Conservation (phyloP, 2,329 filamentous ascomycete genomes). For the Colletotrichum coccodes region DNA sequence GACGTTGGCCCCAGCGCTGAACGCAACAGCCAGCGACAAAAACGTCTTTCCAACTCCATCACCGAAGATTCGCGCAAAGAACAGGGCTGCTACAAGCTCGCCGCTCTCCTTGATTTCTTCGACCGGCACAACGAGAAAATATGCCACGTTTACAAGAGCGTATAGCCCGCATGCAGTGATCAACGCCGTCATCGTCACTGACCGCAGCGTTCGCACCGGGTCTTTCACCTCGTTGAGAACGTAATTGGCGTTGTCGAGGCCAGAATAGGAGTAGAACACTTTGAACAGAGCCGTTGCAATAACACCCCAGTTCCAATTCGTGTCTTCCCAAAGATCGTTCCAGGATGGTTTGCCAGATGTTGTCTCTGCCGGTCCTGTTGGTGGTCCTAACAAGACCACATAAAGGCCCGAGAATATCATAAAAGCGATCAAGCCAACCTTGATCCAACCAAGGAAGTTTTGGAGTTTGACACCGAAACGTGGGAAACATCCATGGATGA, state of each 20-base stretch:
- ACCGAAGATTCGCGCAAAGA: constrained; percentile 74
- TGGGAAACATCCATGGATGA: constrained; percentile 68
- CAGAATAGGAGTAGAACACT: constrained; percentile 76
- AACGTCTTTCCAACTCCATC: constrained; percentile 64
- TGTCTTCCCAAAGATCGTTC: constrained; percentile 69
- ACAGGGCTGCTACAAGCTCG: constrained; percentile 74
- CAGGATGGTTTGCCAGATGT: constrained; percentile 46
- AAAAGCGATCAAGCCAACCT: constrained; percentile 67
- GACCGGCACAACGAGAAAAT: constrained; percentile 72
- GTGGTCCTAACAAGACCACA: constrained; percentile 60
- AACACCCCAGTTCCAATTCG: constrained; percentile 75
- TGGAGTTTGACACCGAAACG: constrained; percentile 68
- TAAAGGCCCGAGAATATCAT: constrained; percentile 71
- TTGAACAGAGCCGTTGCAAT: constrained; percentile 76
- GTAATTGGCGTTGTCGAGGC: constrained; percentile 74
- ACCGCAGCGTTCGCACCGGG: constrained; percentile 72
- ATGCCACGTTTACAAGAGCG: constrained; percentile 71
- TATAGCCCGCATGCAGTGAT: constrained; percentile 72
- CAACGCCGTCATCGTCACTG: constrained; percentile 69
- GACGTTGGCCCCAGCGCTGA: constrained; percentile 77
- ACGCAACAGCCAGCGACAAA: constrained; percentile 71
- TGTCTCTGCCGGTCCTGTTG: background rate
- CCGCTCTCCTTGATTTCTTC: constrained; percentile 74
- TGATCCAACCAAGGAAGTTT: constrained; percentile 71
- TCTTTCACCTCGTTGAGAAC: constrained; percentile 78